Conservation (phyloP, 257 asterid genomes). For the Pogostemon cablin region DNA sequence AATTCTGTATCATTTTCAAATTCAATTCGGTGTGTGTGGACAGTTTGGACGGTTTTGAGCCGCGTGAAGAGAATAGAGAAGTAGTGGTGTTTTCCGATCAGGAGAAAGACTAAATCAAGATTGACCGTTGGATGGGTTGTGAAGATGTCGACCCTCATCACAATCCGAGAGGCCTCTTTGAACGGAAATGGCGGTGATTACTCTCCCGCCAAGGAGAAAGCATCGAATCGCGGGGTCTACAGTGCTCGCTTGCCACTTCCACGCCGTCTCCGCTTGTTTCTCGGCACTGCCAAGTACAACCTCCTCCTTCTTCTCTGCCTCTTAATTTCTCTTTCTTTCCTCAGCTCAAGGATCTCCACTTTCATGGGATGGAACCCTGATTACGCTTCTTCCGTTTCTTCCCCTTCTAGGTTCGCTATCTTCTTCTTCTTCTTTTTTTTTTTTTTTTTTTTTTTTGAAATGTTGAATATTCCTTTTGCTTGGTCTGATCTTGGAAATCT, state of each 20-base stretch:
- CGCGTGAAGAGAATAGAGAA: no score
- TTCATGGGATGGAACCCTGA: constrained; percentile 65
- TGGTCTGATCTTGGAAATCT: constrained; percentile 3
- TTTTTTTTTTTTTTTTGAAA: background rate
- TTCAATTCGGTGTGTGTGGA: no score
- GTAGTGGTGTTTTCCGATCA: background rate
- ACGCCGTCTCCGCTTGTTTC: constrained; percentile 48
- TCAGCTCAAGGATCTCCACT: constrained; percentile 45
- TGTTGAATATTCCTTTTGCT: constrained; percentile 12
- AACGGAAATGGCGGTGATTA: constrained; percentile 48
- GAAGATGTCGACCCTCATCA: constrained; percentile 51
- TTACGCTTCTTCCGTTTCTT: constrained; percentile 42
- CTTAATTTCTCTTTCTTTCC: constrained; percentile 35
- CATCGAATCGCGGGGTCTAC: constrained; percentile 54
- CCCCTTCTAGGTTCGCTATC: constrained; percentile 47
- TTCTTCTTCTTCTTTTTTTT: background rate
- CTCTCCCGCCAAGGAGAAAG: constrained; percentile 66
- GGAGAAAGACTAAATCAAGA: background rate
- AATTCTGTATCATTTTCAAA: no score
- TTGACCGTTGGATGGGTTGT: constrained; percentile 11
- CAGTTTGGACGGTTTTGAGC: no score
- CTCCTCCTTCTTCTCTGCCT: constrained; percentile 41
- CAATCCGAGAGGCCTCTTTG: constrained; percentile 51
- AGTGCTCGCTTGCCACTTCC: constrained; percentile 56
- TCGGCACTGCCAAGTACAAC: constrained; percentile 52